Percentiles rank a stretch among this genome's conserved stretches.
Evolutionary conservation across 2,329 filamentous ascomycete species (phyloP).

Genomic region (Lasiodiplodia sp.): DNA sequence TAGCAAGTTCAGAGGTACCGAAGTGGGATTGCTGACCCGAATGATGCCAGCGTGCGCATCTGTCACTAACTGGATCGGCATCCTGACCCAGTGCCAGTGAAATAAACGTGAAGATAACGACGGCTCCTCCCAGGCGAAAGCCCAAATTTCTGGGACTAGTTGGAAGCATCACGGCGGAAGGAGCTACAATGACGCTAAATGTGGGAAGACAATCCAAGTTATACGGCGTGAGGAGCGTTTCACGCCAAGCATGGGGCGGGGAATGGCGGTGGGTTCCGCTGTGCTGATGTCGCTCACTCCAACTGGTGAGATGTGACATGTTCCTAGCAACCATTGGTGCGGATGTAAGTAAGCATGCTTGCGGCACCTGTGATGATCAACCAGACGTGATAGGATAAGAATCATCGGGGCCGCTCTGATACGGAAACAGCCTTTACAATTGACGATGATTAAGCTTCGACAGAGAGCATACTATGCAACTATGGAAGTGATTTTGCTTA

Average conservation of each 20-base stretch:
- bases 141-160: not conserved
- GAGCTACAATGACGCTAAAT: not conserved
- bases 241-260: not conserved
- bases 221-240: not conserved
- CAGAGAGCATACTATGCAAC: too few species aligned
- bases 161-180: not conserved
- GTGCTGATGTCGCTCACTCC: not conserved
- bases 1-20: not conserved
- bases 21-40: not conserved
- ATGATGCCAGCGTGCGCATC: constrained; percentile 17
- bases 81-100: not conserved
- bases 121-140: not conserved
- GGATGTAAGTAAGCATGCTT: not conserved
- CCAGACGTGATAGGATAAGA: not conserved
- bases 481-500: too few species aligned
- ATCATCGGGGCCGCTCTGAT: too few species aligned
- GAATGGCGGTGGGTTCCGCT: not conserved
- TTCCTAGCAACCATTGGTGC: not conserved
- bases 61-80: not conserved
- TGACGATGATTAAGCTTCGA: too few species aligned
- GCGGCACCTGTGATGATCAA: not conserved
- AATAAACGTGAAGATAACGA: not conserved
- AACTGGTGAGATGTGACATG: not conserved
- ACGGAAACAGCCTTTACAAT: too few species aligned
- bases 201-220: not conserved